Percentiles rank a stretch among this genome's conserved stretches.
Conservation (phyloP, 2,329 filamentous ascomycete genomes). For the Colletotrichum cuscutae region DNA sequence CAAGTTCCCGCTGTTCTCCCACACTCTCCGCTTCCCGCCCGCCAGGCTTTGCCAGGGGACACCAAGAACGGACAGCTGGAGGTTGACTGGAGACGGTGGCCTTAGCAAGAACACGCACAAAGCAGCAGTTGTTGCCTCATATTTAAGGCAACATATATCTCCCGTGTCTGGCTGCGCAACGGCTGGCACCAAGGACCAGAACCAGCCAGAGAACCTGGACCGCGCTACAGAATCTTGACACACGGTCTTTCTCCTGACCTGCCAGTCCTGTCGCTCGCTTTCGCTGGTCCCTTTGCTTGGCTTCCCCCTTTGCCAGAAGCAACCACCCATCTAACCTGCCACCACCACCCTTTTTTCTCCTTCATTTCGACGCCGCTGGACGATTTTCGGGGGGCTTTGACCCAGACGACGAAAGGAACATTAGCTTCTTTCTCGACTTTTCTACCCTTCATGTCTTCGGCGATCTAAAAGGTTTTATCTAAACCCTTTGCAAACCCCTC, state of each 20-base stretch:
- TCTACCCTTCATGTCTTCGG: slow-evolving; percentile 26
- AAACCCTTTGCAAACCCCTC: slow-evolving; percentile 18
- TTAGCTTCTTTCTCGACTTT: slow-evolving; percentile 16
- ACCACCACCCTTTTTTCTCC: slow-evolving; percentile 8
- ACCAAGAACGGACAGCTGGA: neutral
- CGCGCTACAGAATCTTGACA: slow-evolving; percentile 35
- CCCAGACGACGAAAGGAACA: slow-evolving; percentile 23
- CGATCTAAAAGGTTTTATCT: slow-evolving; percentile 29
- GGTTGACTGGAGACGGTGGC: neutral
- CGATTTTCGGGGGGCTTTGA: slow-evolving; percentile 31
- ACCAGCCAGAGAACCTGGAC: slow-evolving; percentile 14
- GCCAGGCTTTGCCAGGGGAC: neutral
- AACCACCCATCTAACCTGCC: slow-evolving; percentile 20
- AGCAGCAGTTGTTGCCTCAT: slow-evolving; percentile 16
- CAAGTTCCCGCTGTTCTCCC: neutral
- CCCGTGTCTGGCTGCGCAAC: slow-evolving; percentile 29
- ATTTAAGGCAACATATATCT: slow-evolving; percentile 1
- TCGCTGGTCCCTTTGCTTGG: slow-evolving; percentile 29
- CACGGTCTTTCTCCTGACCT: slow-evolving; percentile 33
- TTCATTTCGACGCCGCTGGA: slow-evolving; percentile 30
- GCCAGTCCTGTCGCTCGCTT: slow-evolving; percentile 25
- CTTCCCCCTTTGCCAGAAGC: slow-evolving; percentile 30
- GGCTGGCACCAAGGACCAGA: slow-evolving; percentile 10
- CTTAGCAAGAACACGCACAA: neutral
- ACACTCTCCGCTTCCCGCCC: neutral